A percentile compares a stretch with the other conserved stretches of the same genome.
These are phyloP conservation scores for Termitomyces sp. DNA, from an alignment of 768 basidiomycete genomes.

Conservation along the genomic window DNA sequence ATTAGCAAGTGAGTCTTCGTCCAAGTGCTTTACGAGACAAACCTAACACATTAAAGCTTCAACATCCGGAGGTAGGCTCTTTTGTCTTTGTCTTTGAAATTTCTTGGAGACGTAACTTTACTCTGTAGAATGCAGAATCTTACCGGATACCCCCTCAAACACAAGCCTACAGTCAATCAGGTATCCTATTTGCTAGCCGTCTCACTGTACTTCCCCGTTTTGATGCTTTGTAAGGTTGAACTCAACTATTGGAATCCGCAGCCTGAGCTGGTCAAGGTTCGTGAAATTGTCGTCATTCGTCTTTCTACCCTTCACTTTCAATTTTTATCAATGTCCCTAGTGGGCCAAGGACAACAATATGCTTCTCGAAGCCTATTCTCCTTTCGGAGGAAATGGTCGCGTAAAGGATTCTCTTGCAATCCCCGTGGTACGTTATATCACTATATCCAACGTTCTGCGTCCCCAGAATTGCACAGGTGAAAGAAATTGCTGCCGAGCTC, in stretches of 20 bases:
- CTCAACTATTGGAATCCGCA: slow-evolving; percentile 76
- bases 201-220: neutral
- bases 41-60: slow-evolving; percentile 36
- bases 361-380: slow-evolving; percentile 73
- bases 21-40: neutral
- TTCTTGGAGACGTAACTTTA: slow-evolving; percentile 11
- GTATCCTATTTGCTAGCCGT: slow-evolving; percentile 9
- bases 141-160: slow-evolving; percentile 53
- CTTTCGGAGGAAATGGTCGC: slow-evolving; percentile 56
- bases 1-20: slow-evolving; percentile 64
- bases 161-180: slow-evolving; percentile 68
- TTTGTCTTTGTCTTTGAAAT: neutral
- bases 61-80: slow-evolving; percentile 45
- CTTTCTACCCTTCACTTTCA: no score
- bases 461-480: slow-evolving; percentile 30
- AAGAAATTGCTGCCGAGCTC: slow-evolving; percentile 52
- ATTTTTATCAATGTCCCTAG: slow-evolving; percentile 22
- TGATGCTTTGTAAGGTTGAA: slow-evolving; percentile 38
- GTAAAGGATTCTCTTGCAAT: slow-evolving; percentile 53
- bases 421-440: slow-evolving; percentile 37
- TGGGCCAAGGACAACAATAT: slow-evolving; percentile 64
- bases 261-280: slow-evolving; percentile 62
- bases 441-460: neutral
- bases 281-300: neutral
- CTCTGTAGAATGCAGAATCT: slow-evolving; percentile 47